These are phyloP conservation scores for Fusarium sp. DNA, from an alignment of 2,329 filamentous ascomycete species.

Conservation along the genomic window DNA sequence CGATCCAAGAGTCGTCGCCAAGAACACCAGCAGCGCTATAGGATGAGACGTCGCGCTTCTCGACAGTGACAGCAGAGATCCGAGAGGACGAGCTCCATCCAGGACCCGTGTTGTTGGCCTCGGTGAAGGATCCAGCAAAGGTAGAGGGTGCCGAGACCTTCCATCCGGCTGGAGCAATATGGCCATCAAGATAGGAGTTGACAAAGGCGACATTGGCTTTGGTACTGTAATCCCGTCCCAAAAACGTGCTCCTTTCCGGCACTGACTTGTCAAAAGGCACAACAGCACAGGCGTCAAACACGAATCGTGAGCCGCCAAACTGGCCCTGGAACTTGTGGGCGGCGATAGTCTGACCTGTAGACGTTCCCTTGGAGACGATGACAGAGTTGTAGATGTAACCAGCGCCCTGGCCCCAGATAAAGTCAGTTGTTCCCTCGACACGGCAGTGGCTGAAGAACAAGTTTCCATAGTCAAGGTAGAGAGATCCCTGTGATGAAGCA, in stretches of 20 bases:
- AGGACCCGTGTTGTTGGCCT: slow-evolving; percentile 48
- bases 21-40: slow-evolving; percentile 53
- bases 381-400: slow-evolving; percentile 41
- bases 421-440: slow-evolving; percentile 35
- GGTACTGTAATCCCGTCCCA: slow-evolving; percentile 43
- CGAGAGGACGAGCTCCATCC: slow-evolving; percentile 41
- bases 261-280: slow-evolving; percentile 44
- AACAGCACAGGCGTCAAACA: slow-evolving; percentile 54
- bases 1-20: slow-evolving; percentile 47
- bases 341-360: slow-evolving; percentile 40
- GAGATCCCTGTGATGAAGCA: slow-evolving; percentile 32
- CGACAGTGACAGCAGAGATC: slow-evolving; percentile 34
- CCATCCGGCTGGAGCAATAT: slow-evolving; percentile 44
- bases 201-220: slow-evolving; percentile 43
- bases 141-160: slow-evolving; percentile 36
- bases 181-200: slow-evolving; percentile 45
- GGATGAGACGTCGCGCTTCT: slow-evolving; percentile 58
- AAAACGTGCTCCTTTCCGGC: slow-evolving; percentile 38
- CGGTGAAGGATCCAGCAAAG: slow-evolving; percentile 43
- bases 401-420: slow-evolving; percentile 38
- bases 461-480: slow-evolving; percentile 39
- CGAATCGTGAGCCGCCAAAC: slow-evolving; percentile 50
- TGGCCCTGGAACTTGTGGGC: slow-evolving; percentile 42
- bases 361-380: slow-evolving; percentile 25
- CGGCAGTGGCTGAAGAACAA: slow-evolving; percentile 36